phyloP scores from a whole-genome alignment of 768 basidiomycete species.

The Leccinum ochraceum region DNA sequence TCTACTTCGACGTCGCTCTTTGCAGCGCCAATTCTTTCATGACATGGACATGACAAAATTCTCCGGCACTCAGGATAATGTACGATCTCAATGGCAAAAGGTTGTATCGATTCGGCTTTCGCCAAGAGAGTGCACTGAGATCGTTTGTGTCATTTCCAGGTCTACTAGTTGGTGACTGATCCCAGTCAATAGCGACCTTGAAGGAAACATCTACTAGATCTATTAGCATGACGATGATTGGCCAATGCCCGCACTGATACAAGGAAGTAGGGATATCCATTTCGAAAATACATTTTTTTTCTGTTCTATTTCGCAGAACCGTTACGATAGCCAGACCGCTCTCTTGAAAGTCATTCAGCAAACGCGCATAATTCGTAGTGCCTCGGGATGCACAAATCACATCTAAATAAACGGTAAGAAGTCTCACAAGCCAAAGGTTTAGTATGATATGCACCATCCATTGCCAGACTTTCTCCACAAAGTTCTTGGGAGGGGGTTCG shows the following conservation, averaged over 20 bases:
- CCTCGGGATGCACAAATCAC: conserved; percentile 1
- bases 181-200: background rate
- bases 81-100: background rate
- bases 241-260: background rate
- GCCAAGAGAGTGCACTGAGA: background rate
- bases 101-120: background rate
- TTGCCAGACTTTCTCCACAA: conserved; percentile 26
- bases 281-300: conserved; percentile 43
- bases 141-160: too few species aligned
- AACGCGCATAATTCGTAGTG: conserved; percentile 21
- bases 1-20: too few species aligned
- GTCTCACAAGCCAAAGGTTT: too few species aligned
- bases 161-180: too few species aligned
- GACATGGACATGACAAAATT: too few species aligned
- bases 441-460: conserved; percentile 24
- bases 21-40: background rate
- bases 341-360: conserved; percentile 38
- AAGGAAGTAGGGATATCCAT: conserved; percentile 77
- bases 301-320: background rate
- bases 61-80: background rate
- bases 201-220: background rate
- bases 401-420: conserved; percentile 11
- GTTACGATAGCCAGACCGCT: conserved; percentile 15
- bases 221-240: background rate
- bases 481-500: conserved; percentile 30